Base-by-base conservation (phyloP, 768 basidiomycete genomes). In the Rhizopogon salebrosus region DNA sequence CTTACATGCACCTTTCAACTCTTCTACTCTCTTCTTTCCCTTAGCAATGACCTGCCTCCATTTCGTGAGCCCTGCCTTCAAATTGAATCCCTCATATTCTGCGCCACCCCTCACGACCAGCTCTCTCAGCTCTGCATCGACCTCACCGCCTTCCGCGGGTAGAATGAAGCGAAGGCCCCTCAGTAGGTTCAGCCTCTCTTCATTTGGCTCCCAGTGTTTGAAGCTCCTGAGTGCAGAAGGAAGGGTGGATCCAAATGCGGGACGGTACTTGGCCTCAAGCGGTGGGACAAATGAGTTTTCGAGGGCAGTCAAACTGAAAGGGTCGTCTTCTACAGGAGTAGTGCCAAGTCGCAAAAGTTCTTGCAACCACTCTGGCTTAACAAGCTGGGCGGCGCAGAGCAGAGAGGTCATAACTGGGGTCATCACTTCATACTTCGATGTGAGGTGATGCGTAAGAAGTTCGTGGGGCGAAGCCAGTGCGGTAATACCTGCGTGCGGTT, bases 151-250 rank as follows among this genome's bases (percentile, higher is more conserved):
- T 57, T 86, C 84, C 2, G 78, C 77, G 5, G 84, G 69, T 49
- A 83, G 81, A 6, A 89, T 61, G 60, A 89, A 88, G 7, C 83
- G 73, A 54, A 73, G 78, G 0, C 66, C 64, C 5, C 66, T 63
- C 29, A 90, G 73, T 60, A 91, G 70, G 42, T 75, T 72, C 8
- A 80, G 59, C 8, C 89, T 75, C 51, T 75, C 80, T 60, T 86
- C 83, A 49, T 83, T 84, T 0, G 83, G 83, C 53, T 84, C 80
- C 89, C 88, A 89, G 2, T 79, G 68, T 24, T 73, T 77, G 61
- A 78, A 71, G 0, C 67, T 70, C 62, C 83, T 83, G 36, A 84
- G 71, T 3, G 71, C 54, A 0, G 76, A 54, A 0, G 75, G 63
- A 2, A 89, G 70, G 3, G 75, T 65, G 0, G 80, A 69, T 13